These are phyloP conservation scores for Dimocarpus longan DNA, from an alignment of 345 rosid genomes.

Conservation along the genomic window DNA sequence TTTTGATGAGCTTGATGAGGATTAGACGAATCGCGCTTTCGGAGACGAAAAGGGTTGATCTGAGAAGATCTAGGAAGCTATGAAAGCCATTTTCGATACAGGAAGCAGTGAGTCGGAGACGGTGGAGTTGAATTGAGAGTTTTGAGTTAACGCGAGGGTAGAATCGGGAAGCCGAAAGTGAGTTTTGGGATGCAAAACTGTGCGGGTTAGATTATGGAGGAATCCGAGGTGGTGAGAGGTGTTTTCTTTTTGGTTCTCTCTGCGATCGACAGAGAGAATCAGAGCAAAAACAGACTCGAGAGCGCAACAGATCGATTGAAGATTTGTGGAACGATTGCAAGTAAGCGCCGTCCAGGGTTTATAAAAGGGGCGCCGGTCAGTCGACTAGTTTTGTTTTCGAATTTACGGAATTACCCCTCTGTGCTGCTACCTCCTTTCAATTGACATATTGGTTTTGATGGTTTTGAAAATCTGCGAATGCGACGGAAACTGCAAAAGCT, in stretches of 20 bases:
- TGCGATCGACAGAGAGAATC: background rate
- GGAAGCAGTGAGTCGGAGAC: slow-evolving; percentile 26
- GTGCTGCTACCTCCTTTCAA: too few species aligned
- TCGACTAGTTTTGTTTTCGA: background rate
- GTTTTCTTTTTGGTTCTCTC: background rate
- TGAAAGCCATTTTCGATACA: slow-evolving; percentile 22
- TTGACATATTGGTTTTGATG: too few species aligned
- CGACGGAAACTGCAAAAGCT: too few species aligned
- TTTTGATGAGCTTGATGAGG: slow-evolving; percentile 42
- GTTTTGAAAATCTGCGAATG: too few species aligned
- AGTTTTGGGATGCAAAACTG: background rate
- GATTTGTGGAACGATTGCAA: background rate
- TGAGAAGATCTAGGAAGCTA: slow-evolving; percentile 36
- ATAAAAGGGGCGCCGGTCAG: slow-evolving; percentile 12
- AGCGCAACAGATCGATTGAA: background rate
- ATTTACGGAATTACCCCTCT: slow-evolving; percentile 36
- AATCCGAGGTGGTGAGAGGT: background rate
- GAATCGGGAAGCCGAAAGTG: slow-evolving; percentile 13
- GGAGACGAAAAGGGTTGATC: slow-evolving; percentile 32
- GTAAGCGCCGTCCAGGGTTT: background rate
- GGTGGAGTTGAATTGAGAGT: slow-evolving; percentile 30
- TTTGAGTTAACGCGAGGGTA: slow-evolving; percentile 20
- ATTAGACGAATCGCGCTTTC: slow-evolving; percentile 47
- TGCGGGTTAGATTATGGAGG: background rate
- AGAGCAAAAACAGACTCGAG: background rate